A percentile compares a stretch with the other conserved stretches of the same genome.
These are phyloP conservation scores for Logfia minima DNA, from an alignment of 129 eudicot species.

Conservation along the genomic window DNA sequence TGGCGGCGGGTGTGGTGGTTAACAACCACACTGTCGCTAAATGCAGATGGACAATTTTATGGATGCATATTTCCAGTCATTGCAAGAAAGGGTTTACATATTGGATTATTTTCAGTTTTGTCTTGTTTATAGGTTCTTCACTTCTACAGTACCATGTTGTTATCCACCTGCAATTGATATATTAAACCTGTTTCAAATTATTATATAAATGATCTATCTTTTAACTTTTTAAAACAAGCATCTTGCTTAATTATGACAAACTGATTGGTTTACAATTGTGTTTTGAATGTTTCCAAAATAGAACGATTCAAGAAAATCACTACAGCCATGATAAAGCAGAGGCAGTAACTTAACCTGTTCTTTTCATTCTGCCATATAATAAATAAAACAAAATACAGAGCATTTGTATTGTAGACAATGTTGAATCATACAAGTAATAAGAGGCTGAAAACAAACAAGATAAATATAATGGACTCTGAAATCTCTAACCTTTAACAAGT, in stretches of 20 bases:
- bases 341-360: neutral
- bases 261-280: neutral
- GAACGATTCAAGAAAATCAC: neutral
- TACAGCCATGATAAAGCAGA: neutral
- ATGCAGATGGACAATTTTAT: neutral
- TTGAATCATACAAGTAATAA: neutral
- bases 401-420: neutral
- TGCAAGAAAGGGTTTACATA: neutral
- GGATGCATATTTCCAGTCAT: neutral
- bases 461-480: neutral
- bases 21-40: too few relatives aligned
- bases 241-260: neutral
- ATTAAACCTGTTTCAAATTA: neutral
- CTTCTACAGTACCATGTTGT: neutral
- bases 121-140: neutral
- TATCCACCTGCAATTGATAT: neutral
- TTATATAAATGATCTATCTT: neutral
- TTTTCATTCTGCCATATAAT: neutral
- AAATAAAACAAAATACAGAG: neutral
- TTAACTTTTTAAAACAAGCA: too few relatives aligned
- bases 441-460: slow-evolving; percentile 1
- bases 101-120: neutral
- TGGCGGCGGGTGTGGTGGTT: neutral
- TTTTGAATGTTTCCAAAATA: too few relatives aligned
- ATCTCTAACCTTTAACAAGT: slow-evolving; percentile 10